Evolutionary conservation across 2,329 filamentous ascomycete species (phyloP).

Genomic region (Arthrocladium fulminans): DNA sequence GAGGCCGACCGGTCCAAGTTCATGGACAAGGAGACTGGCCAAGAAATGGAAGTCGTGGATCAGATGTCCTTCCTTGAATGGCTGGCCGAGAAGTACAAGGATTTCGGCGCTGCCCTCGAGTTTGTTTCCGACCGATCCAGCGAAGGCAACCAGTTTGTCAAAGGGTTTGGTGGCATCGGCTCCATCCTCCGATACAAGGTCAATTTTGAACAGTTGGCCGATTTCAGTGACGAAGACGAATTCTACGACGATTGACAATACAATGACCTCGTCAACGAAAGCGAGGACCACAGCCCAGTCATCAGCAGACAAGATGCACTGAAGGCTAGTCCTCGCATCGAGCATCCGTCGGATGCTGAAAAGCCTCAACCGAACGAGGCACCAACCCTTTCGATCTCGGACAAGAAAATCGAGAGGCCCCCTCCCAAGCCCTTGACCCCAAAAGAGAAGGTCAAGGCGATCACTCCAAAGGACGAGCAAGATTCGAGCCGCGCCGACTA

Average conservation of each 20-base stretch:
- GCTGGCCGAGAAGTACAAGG: conserved; percentile 97
- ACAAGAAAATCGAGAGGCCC: not conserved
- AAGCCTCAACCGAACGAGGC: not conserved
- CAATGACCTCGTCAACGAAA: conserved; percentile 24
- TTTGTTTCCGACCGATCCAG: conserved; percentile 97
- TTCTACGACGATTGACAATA: conserved; percentile 61
- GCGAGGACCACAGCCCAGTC: conserved; percentile 74
- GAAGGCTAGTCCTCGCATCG: conserved; percentile 41
- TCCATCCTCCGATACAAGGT: conserved; percentile 98
- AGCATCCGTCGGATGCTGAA: conserved; percentile 12
- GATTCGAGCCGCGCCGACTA: not conserved
- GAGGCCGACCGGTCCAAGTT: conserved; percentile 75
- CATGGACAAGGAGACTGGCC: conserved; percentile 88
- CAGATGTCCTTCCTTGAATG: conserved; percentile 96
- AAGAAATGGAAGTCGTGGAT: conserved; percentile 91
- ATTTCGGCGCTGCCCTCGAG: conserved; percentile 90
- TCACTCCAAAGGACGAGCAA: not conserved
- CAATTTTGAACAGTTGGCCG: conserved; percentile 98
- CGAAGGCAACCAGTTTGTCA: conserved; percentile 99
- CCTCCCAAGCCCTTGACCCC: conserved; percentile 7
- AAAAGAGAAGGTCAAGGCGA: conserved; percentile 3
- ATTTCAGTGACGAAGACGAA: conserved; percentile 76
- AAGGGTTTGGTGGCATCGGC: conserved; percentile 97
- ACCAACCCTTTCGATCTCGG: not conserved
- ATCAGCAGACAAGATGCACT: conserved; percentile 43